Evolutionary conservation across 2,329 filamentous ascomycete species (phyloP).

Genomic region (Tolypocladium ovalisporum): DNA sequence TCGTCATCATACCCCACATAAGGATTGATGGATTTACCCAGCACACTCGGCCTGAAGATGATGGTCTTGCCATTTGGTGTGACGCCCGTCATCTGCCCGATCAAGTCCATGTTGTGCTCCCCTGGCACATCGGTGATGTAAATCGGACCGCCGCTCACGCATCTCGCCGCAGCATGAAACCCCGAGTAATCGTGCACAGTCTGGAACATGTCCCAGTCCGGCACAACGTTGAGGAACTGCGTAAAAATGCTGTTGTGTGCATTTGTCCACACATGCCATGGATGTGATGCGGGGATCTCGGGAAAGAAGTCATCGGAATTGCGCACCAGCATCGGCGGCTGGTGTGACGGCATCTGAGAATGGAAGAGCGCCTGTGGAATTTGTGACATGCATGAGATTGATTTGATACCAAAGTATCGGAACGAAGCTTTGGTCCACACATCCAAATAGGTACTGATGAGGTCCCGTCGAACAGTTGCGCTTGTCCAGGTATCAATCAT

Average conservation of each 20-base stretch:
- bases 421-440: conserved; percentile 73
- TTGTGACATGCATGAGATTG: conserved; percentile 93
- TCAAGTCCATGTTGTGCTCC: conserved; percentile 62
- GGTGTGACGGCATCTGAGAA: conserved; percentile 67
- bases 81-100: conserved; percentile 69
- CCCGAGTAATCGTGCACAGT: conserved; percentile 56
- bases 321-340: conserved; percentile 62
- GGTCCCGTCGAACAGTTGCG: conserved; percentile 56
- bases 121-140: conserved; percentile 90
- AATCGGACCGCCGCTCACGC: conserved; percentile 81
- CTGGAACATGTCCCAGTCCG: conserved; percentile 70
- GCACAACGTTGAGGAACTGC: conserved; percentile 74
- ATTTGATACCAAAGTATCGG: conserved; percentile 64
- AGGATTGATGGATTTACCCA: conserved; percentile 61
- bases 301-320: conserved; percentile 94
- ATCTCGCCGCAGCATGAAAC: conserved; percentile 85
- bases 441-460: conserved; percentile 71
- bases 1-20: conserved; percentile 70
- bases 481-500: conserved; percentile 67
- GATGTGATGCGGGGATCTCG: conserved; percentile 64
- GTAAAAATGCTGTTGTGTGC: conserved; percentile 80
- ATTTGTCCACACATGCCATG: conserved; percentile 94
- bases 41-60: conserved; percentile 65
- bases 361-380: conserved; percentile 79
- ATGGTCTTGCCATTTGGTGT: conserved; percentile 65